phyloP scores from a whole-genome alignment of 441 rosid genomes.

The Populus hybrid region DNA sequence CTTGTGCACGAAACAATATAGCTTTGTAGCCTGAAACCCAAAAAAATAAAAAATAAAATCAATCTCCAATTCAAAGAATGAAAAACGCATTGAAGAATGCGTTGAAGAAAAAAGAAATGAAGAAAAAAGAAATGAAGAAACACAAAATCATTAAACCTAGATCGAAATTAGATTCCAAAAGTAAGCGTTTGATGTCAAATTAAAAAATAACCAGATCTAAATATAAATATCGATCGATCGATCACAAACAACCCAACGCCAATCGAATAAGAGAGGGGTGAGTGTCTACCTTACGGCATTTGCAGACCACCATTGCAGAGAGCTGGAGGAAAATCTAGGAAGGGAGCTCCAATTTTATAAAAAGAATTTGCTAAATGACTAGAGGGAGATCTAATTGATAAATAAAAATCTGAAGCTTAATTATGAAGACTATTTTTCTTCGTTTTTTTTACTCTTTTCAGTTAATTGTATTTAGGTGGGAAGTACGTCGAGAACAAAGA shows the following conservation, averaged over 20 bases:
- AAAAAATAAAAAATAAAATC: not conserved
- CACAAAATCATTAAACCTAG: not conserved
- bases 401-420: not conserved
- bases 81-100: not conserved
- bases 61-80: not conserved
- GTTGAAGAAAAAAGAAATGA: not conserved
- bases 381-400: not conserved
- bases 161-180: not conserved
- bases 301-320: conserved; percentile 28
- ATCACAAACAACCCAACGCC: not conserved
- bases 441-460: not conserved
- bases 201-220: conserved; percentile 20
- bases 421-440: not conserved
- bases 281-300: conserved; percentile 25
- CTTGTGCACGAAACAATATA: conserved; percentile 98
- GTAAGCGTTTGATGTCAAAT: not conserved
- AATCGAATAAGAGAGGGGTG: conserved; percentile 10
- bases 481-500: not conserved
- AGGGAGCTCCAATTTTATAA: not conserved
- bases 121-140: not conserved
- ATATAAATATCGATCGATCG: conserved; percentile 14
- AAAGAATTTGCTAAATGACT: not conserved
- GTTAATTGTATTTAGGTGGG: not conserved
- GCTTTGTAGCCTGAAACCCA: conserved; percentile 79
- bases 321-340: not conserved